Evolutionary conservation across 345 rosid species (phyloP), one percentile per base, ranked within the genome.

Genomic region (Eucalyptus dawsonii): DNA sequence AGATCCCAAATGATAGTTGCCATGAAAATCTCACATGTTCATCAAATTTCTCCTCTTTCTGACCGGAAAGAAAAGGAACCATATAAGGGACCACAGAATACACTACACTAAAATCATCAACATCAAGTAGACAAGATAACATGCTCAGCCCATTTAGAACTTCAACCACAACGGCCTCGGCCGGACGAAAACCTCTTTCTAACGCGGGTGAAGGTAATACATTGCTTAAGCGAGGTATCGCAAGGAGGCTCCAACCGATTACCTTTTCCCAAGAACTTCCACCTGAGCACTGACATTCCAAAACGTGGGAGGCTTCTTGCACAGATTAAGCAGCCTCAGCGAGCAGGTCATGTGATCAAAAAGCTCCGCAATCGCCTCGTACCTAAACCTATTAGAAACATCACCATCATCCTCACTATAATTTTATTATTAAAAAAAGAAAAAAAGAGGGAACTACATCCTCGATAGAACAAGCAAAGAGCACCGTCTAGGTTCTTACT

Each of bases 241-340:
- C 80, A 31, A 3, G 24, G 13, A 34, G 7, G 80, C 37, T 69
- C 8, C 80, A 0, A 21, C 5, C 88, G 11, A 42, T 27, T 90
- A 93, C 96, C 95, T 94, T 91, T 91, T 87, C 37, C 89, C 86
- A 89, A 93, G 80, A 25, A 93, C 91, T 88, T 93, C 91, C 89
- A 93, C 94, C 90, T 93, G 96, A 80, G 90, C 40, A 27, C 88
- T 90, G 88, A 95, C 87, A 76, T 94, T 95, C 81, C 87, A 89
- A 67, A 95, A 94, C 86, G 92, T 93, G 40, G 93, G 90, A 10
- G 87, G 45, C 92, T 89, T 93, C 88, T 92, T 91, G 62, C 91
- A 83, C 87, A 94, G 76, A 65, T 76, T 80, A 83, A 95, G 95
- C 93, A 95, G 56, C 91, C 95, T 90, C 89, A 93, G 81, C 12